Evolutionary conservation across 495 filamentous ascomycete species (phyloP).

Genomic region (Saxophila tyrrhenica): DNA sequence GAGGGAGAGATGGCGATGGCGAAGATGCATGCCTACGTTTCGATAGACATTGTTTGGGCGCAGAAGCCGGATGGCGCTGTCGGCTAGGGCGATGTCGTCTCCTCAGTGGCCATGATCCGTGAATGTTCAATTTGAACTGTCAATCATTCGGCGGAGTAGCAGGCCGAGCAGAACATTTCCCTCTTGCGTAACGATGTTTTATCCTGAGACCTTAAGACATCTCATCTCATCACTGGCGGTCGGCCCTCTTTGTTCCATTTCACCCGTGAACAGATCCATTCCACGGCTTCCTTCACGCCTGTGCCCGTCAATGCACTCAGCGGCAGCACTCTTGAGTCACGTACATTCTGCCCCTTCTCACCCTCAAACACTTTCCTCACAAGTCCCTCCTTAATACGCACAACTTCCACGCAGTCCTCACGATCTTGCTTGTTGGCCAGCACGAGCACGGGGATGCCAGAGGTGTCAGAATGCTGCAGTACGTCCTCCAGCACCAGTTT

Average conservation of each 20-base stretch:
- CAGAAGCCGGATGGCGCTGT: neutral
- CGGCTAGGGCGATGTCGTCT: neutral
- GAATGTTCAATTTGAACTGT: too few species aligned
- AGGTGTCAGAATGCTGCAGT: conserved; percentile 69
- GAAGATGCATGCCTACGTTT: conserved; percentile 2
- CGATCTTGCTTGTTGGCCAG: conserved; percentile 96
- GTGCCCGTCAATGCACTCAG: conserved; percentile 83
- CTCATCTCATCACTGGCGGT: conserved; percentile 81
- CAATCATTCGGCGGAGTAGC: too few species aligned
- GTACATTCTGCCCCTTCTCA: conserved; percentile 68
- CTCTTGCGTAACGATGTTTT: too few species aligned
- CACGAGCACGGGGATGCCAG: conserved; percentile 82
- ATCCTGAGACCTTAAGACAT: too few species aligned
- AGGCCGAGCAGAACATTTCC: too few species aligned
- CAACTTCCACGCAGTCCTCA: conserved; percentile 95
- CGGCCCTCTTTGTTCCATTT: conserved; percentile 92
- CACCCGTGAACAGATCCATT: conserved; percentile 83
- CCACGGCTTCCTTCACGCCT: conserved; percentile 86
- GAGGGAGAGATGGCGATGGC: neutral
- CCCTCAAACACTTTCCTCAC: conserved; percentile 92
- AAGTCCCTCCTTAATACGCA: conserved; percentile 90
- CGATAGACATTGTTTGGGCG: neutral
- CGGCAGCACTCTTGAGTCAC: conserved; percentile 84
- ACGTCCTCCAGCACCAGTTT: conserved; percentile 81
- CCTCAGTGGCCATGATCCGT: too few species aligned